Conservation (phyloP, 2,329 filamentous ascomycete genomes). For the Talaromyces verruculosus region DNA sequence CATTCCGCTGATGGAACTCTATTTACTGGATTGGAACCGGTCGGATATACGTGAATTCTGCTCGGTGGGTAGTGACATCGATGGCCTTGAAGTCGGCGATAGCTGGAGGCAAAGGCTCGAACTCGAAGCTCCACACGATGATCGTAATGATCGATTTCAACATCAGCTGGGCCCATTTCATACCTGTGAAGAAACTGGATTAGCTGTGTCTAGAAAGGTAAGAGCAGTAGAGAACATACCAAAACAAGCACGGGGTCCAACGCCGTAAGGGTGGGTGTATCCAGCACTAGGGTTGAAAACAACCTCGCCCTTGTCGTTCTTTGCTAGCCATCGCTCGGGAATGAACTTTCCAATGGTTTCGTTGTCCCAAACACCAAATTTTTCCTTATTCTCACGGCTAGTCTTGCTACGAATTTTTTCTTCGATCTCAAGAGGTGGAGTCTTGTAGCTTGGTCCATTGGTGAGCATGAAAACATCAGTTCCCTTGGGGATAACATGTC, state of each 20-base stretch:
- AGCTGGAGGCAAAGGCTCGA: neutral
- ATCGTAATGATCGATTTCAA: neutral
- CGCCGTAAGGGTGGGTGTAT: neutral
- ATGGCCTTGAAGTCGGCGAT: neutral
- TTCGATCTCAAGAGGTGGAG: constrained; percentile 27
- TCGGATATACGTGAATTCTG: constrained; percentile 2
- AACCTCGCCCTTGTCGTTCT: neutral
- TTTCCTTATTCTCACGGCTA: neutral
- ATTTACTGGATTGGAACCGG: neutral
- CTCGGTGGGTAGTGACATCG: neutral
- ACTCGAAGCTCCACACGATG: constrained; percentile 3
- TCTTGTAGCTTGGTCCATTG: constrained; percentile 36
- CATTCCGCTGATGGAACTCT: neutral
- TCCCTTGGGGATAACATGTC: constrained; percentile 43
- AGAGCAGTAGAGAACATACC: neutral
- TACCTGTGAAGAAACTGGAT: neutral
- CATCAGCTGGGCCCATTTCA: neutral
- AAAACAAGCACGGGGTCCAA: neutral
- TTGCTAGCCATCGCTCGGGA: neutral
- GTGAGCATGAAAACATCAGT: constrained; percentile 30
- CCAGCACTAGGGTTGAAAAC: neutral
- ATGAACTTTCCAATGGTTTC: neutral
- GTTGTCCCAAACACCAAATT: neutral
- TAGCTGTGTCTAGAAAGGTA: neutral
- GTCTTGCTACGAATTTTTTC: constrained; percentile 6